Percentiles rank a stretch among this genome's conserved stretches.
Evolutionary conservation across 352 stramenopile genomes (phyloP).

Genomic region (Pythium phragmiticola): DNA sequence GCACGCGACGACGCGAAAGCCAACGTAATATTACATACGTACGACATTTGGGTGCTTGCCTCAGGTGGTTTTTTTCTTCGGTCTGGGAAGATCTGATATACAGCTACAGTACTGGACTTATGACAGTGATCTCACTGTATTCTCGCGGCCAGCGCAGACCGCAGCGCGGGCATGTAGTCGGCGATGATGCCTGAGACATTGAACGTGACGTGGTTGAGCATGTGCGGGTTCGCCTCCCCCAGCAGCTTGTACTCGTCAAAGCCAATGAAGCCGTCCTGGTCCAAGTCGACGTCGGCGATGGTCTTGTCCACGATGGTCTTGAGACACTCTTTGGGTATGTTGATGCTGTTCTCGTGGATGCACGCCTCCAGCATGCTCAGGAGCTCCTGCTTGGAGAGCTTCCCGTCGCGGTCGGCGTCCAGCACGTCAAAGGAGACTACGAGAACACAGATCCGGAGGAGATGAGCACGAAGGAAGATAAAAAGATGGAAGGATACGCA

Average conservation of each 20-base stretch:
- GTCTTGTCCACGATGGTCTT: constrained; percentile 70
- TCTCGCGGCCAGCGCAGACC: constrained; percentile 38
- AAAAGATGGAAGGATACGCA: constrained; percentile 12
- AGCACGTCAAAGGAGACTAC: constrained; percentile 79
- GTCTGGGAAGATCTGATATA: background rate
- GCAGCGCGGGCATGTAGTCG: constrained; percentile 73
- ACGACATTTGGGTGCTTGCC: background rate
- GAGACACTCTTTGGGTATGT: constrained; percentile 64
- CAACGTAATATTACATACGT: constrained; percentile 8
- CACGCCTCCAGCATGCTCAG: constrained; percentile 71
- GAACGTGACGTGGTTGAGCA: constrained; percentile 82
- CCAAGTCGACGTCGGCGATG: constrained; percentile 61
- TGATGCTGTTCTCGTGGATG: constrained; percentile 74
- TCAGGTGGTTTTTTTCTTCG: no score
- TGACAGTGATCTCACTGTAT: constrained; percentile 19
- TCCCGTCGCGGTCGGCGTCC: constrained; percentile 71
- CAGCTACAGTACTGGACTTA: background rate
- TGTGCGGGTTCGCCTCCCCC: constrained; percentile 60
- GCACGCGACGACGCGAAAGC: constrained; percentile 3
- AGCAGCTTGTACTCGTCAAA: constrained; percentile 72
- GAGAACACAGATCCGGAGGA: background rate
- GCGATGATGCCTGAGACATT: constrained; percentile 74
- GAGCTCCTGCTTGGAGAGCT: constrained; percentile 69
- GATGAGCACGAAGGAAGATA: background rate
- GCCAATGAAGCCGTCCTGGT: constrained; percentile 72